phyloP scores from a whole-genome alignment of 2,329 filamentous ascomycete genomes.

The Stenocarpella maydis region DNA sequence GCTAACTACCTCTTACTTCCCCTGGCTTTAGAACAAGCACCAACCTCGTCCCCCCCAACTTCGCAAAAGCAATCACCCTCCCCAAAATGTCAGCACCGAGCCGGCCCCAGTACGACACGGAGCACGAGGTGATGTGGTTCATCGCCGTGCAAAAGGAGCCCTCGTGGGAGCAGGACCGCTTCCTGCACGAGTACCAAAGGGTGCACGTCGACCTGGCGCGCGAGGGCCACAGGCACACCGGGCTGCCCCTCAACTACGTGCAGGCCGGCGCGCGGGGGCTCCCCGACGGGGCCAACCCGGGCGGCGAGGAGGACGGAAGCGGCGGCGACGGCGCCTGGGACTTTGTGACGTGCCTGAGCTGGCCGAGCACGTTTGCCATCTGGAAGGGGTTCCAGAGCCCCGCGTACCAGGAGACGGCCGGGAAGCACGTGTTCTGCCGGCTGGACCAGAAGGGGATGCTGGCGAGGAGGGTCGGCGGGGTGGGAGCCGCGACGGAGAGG shows the following conservation, averaged over 20 bases:
- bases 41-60: too few species aligned
- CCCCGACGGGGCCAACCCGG: neutral
- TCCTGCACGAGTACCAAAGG: constrained; percentile 16
- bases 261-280: neutral
- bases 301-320: too few species aligned
- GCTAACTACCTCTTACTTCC: too few species aligned
- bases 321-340: constrained; percentile 5
- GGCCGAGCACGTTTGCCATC: constrained; percentile 6
- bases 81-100: neutral
- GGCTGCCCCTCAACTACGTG: constrained; percentile 16
- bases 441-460: constrained; percentile 12
- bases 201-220: constrained; percentile 4
- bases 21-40: neutral
- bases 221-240: constrained; percentile 11
- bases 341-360: constrained; percentile 16
- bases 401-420: constrained; percentile 9
- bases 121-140: constrained; percentile 20
- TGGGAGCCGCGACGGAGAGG: neutral
- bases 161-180: constrained; percentile 3
- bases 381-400: constrained; percentile 25
- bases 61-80: too few species aligned
- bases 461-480: constrained; percentile 3
- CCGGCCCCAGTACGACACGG: constrained; percentile 5
- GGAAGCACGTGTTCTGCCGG: constrained; percentile 14
- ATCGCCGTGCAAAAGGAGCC: constrained; percentile 15